Base-by-base conservation (phyloP, 805 yeast genomes). In the Ogataea zsoltii region DNA sequence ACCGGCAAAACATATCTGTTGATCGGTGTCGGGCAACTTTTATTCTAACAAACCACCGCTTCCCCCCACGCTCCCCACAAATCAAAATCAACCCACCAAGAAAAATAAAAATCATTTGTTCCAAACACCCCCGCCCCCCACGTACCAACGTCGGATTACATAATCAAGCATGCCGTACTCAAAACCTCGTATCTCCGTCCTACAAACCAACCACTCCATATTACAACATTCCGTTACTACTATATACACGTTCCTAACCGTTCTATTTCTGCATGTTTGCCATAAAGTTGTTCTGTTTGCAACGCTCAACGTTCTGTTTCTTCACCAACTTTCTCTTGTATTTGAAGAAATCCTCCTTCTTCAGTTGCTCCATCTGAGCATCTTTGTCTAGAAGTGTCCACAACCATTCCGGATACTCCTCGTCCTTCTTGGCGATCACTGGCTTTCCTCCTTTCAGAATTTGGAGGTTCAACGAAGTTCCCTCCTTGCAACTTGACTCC, bases 341-440 rank as follows among this genome's bases (percentile, higher is more conserved):
- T 69, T 76, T 77, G 41, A 83, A 73, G 33, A 88, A 88, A 45
- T 79, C 79, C 18, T 71, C 72, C 9, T 58, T 41, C 41, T 77
- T 82, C 31, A 85, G 71, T 53, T 76, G 71, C 21, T 71, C 76
- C 45, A 74, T 71, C 58, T 79, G 82, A n/a, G 77, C 77, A 31
- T 77, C 77, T 41, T 77, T 71, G 64, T 91, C 96, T 26, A 90
- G 75, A 38, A 88, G 72, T 4, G 76, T 79, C 98, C 98, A 94
- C 42, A 92, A 74, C 99, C 99, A 92, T 36, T 77, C 87, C 4
- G 99, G 99, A 62, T 92, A 92, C 58, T 91, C 96, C 31, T 72
- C 72, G 63, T 94, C 98, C 50, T 85, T 88, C 44, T 85, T 66
- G 1, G 98, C 98, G 4, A 88, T 82, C 7, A 95, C 89, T 56